Base-by-base conservation (phyloP, 225 moss, liverwort and hornwort species). In the Ulota crispa region DNA sequence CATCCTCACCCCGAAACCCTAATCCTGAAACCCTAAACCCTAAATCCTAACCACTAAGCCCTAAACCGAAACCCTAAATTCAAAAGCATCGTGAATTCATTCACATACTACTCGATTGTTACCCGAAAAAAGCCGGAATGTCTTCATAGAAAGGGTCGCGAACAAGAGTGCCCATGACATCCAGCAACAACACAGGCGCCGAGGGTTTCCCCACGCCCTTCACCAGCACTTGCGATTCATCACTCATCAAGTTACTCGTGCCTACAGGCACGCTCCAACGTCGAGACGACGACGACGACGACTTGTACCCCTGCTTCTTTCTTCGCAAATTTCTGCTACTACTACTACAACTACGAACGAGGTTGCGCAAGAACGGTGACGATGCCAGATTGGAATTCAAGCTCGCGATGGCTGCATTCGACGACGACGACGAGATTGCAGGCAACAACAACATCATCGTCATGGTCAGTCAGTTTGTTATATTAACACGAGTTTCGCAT, bases 91-190 rank as follows among this genome's bases (percentile, higher is more conserved):
- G n/a, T 30, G 3, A 34, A 34, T 34, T 34, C 34, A 34, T 34
- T 4, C 34, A 34, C 34, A 34, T 3, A 4, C 32, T 34, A 34
- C 34, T 5, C 78, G 70, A 63, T 16, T 77, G 74, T 30, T 80
- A 99, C 99, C 94, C 93, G 12, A 99, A 99, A 77, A 82, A 96
- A 27, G 92, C 91, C 24, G 99, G 96, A 85, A 99, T 94, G 75
- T 92, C 92, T 80, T 94, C 93, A 82, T 90, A 93, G 78, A 99
- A 99, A 16, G 99, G 99, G 78, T 99, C 99, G 8, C 88, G 91
- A 61, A 99, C 90, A 72, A 99, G 90, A 30, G 99, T 99, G 52
- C 89, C 99, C 99, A 99, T 99, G n/a, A 96, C 94, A 60, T 99
- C 96, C 50, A 99, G 61, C 86, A 99, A 69, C 83, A 99, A 79